Evolutionary conservation across 169 alveolate genomes (phyloP).

Genomic region (Cryptosporidium ryanae): DNA sequence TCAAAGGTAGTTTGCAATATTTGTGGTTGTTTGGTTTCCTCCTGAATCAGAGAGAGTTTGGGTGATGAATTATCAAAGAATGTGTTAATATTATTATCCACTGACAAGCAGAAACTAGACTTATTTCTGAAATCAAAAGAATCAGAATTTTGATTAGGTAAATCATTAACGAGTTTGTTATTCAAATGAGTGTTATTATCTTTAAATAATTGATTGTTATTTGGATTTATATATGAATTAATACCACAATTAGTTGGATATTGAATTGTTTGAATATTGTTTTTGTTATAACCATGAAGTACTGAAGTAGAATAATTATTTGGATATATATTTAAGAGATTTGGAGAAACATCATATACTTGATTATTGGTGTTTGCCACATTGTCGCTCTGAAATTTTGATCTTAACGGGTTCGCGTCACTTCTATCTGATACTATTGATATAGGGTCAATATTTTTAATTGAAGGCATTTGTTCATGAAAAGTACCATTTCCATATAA

Average conservation of each 20-base stretch:
- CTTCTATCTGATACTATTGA: not conserved
- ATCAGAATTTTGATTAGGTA: not conserved
- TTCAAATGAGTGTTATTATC: not conserved
- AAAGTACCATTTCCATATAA: not conserved
- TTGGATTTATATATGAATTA: not conserved
- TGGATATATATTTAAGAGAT: constrained; percentile 25
- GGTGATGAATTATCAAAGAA: not conserved
- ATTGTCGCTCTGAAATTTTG: not conserved
- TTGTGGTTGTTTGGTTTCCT: not conserved
- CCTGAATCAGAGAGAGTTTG: too few species aligned
- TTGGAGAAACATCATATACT: not conserved
- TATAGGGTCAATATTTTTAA: constrained; percentile 20
- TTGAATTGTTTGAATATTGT: not conserved
- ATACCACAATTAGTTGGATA: not conserved
- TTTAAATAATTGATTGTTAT: not conserved
- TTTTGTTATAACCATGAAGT: constrained; percentile 5
- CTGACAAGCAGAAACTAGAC: not conserved
- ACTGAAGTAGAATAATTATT: constrained; percentile 17
- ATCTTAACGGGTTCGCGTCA: not conserved
- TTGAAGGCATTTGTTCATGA: not conserved
- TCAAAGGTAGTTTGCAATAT: not conserved
- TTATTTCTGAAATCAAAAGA: not conserved
- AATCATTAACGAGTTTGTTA: too few species aligned
- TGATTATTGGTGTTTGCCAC: not conserved
- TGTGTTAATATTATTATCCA: not conserved